Percentiles rank a stretch among this genome's conserved stretches.
Evolutionary conservation across 2,329 filamentous ascomycete genomes (phyloP).

Genomic region (Botrytis porri): DNA sequence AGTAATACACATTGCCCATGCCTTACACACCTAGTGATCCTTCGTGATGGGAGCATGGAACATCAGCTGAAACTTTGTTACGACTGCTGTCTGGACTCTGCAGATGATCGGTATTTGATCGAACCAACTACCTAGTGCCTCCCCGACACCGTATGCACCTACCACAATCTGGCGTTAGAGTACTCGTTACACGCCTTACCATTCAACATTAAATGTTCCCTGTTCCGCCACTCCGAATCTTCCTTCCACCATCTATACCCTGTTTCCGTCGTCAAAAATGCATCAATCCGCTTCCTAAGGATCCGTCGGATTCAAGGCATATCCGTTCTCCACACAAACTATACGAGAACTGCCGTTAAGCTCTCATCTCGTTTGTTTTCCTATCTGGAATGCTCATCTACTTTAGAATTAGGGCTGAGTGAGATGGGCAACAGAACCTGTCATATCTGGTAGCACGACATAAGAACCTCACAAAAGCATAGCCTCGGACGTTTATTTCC

Average conservation of each 20-base stretch:
- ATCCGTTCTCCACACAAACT: background rate
- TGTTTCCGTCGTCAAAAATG: background rate
- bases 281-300: background rate
- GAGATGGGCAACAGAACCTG: background rate
- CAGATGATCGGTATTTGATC: constrained; percentile 7
- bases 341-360: constrained; percentile 14
- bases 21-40: background rate
- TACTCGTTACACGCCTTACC: background rate
- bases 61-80: background rate
- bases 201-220: background rate
- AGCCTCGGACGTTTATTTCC: background rate
- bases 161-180: constrained; percentile 1
- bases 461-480: background rate
- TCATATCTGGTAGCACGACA: background rate
- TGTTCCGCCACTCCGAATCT: background rate
- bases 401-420: background rate
- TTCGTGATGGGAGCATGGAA: background rate
- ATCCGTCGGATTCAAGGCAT: background rate
- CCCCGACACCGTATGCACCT: background rate
- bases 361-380: constrained; percentile 2
- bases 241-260: background rate
- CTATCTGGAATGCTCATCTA: constrained; percentile 1
- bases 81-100: background rate
- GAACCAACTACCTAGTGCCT: background rate
- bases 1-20: background rate